phyloP scores from a whole-genome alignment of 257 asterid species.

The Forsythia viridissima region DNA sequence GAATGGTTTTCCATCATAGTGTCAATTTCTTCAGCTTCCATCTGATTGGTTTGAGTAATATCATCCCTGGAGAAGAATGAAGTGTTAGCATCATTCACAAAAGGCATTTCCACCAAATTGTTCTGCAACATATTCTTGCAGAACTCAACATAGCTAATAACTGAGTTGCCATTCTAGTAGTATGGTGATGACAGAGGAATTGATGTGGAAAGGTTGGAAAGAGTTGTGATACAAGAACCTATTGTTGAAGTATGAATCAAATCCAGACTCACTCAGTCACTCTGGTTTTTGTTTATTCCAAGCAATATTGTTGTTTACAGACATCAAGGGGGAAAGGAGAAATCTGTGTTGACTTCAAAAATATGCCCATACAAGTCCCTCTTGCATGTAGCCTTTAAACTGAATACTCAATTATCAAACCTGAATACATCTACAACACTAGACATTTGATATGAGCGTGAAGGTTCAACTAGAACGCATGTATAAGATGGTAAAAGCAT shows the following conservation, averaged over 20 bases:
- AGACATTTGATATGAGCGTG: neutral
- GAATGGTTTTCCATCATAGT: slow-evolving; percentile 3
- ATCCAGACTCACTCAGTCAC: neutral
- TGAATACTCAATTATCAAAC: neutral
- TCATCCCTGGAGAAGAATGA: slow-evolving; percentile 42
- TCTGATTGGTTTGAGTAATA: slow-evolving; percentile 27
- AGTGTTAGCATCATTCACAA: neutral
- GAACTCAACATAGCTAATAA: neutral
- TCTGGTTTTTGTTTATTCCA: neutral
- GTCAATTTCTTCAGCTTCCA: slow-evolving; percentile 25
- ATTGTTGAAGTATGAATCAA: neutral
- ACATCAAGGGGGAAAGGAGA: neutral
- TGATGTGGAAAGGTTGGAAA: neutral
- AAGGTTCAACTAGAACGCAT: too few relatives aligned
- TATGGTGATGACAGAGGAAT: neutral
- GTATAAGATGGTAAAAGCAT: too few relatives aligned
- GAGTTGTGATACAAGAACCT: neutral
- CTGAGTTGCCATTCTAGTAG: neutral
- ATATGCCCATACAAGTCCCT: too few relatives aligned
- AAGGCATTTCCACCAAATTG: neutral
- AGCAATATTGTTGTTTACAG: neutral
- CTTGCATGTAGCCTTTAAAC: neutral
- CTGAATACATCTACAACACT: neutral
- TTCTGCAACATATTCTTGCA: neutral
- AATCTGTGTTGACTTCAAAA: too few relatives aligned